Conservation (phyloP, 129 eudicot species). For the Helianthus annuus region DNA sequence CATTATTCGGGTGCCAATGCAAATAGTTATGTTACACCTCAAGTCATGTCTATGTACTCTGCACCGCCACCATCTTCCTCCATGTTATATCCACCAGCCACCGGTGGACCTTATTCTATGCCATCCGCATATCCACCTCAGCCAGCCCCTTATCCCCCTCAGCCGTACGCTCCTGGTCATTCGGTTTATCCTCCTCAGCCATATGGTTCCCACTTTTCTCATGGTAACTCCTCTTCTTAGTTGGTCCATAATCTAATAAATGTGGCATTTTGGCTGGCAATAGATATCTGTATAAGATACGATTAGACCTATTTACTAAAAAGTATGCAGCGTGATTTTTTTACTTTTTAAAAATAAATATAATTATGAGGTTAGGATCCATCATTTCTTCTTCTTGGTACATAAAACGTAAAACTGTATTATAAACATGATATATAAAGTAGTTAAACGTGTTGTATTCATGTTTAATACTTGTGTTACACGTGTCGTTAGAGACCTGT, state of each 20-base stretch:
- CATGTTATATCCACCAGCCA: slow-evolving; percentile 37
- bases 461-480: too few species aligned
- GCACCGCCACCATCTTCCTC: slow-evolving; percentile 38
- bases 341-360: too few species aligned
- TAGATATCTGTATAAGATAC: too few species aligned
- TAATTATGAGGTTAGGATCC: too few species aligned
- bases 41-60: slow-evolving; percentile 35
- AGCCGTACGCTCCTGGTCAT: slow-evolving; percentile 28
- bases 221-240: slow-evolving; percentile 27
- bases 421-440: too few species aligned
- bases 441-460: too few species aligned
- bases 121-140: slow-evolving; percentile 46
- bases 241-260: background rate
- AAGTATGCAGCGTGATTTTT: too few species aligned
- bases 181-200: slow-evolving; percentile 41
- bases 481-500: too few species aligned
- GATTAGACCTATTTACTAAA: too few species aligned
- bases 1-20: slow-evolving; percentile 60
- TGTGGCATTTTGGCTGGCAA: too few species aligned
- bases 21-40: slow-evolving; percentile 42
- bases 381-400: too few species aligned
- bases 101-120: slow-evolving; percentile 35
- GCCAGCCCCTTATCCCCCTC: slow-evolving; percentile 35
- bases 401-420: too few species aligned
- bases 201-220: slow-evolving; percentile 37